Evolutionary conservation across 1,139 yeast genomes (phyloP), one percentile per base, ranked within the genome.

Genomic region (Pichia sp.): DNA sequence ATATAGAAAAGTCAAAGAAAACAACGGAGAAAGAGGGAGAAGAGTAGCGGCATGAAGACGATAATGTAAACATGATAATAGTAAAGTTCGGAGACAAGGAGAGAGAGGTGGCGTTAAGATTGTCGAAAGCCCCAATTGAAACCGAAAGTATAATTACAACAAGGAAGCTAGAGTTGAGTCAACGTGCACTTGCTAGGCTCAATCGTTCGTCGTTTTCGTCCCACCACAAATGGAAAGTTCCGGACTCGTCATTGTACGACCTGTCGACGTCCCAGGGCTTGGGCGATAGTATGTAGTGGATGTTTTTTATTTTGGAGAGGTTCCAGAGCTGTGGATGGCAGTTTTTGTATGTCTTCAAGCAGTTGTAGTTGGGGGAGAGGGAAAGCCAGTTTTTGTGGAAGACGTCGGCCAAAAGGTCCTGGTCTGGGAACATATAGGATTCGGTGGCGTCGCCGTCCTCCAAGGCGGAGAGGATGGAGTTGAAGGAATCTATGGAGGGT

Each of bases 341-440:
- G 14, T 57, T 48, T 48, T 68, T 70, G 56, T 80, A 67, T 0
- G 84, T 80, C 65, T 80, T 81, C 51, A 81, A 71, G 30, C 81
- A 79, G 60, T 81, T 80, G 65, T 80, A 80, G 58, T 71, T 74
- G 67, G 75, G 79, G 4, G 81, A 74, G 46, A 80, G 63, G 6
- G 80, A 75, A 5, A 77, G 63, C 85, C 85, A 80, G 17, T 70
- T 60, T 44, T 70, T 73, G 49, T 70, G 64, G 60, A 80, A 80
- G 31, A 80, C 77, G 60, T 80, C 84, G 4, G 80, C 73, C 16
- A 80, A 65, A 48, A 80, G 64, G n/a, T 79, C 77, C 66, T 80
- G 85, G 66, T 80, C 85, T 3, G 84, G 82, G 66, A 80, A 80
- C 45, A 72, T 76, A 62, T 80, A 80, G 55, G 61, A 67, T 10